Conservation (phyloP, 257 asterid species). For the Gentiana dahurica region DNA sequence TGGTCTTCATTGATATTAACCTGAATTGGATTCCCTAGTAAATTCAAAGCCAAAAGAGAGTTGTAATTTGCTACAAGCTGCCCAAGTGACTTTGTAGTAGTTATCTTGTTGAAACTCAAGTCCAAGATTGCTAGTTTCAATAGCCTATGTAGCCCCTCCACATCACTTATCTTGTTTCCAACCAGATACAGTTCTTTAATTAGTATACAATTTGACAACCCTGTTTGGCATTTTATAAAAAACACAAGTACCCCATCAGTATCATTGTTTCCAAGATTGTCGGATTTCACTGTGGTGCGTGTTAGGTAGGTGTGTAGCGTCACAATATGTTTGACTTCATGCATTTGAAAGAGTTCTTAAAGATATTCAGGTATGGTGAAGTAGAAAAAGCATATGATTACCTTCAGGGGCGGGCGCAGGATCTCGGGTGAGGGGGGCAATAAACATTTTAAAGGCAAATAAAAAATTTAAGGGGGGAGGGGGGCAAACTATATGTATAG, state of each 20-base stretch:
- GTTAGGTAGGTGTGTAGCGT: no score
- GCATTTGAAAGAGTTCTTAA: no score
- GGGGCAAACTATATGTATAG: no score
- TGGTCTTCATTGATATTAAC: conserved; percentile 58
- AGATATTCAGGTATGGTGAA: no score
- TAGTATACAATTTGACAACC: conserved; percentile 53
- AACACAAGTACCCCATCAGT: conserved; percentile 2
- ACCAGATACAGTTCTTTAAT: conserved; percentile 71
- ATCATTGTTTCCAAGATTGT: background rate
- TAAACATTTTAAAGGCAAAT: no score
- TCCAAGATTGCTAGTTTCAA: conserved; percentile 62
- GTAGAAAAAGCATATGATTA: background rate
- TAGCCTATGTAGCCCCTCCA: conserved; percentile 81
- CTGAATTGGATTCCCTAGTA: conserved; percentile 71
- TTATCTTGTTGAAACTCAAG: conserved; percentile 75
- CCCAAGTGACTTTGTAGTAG: conserved; percentile 66
- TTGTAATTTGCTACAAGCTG: conserved; percentile 79
- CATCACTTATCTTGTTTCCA: conserved; percentile 75
- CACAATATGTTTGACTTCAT: no score
- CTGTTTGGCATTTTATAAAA: conserved; percentile 18
- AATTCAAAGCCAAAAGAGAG: conserved; percentile 57
- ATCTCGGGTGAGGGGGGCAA: no score
- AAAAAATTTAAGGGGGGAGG: no score
- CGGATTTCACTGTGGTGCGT: background rate
- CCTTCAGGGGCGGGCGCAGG: no score